A percentile compares a stretch with the other conserved stretches of the same genome.
phyloP scores from a whole-genome alignment of 192 early-diverging fungal species.

The Umbelopsis sp. region DNA sequence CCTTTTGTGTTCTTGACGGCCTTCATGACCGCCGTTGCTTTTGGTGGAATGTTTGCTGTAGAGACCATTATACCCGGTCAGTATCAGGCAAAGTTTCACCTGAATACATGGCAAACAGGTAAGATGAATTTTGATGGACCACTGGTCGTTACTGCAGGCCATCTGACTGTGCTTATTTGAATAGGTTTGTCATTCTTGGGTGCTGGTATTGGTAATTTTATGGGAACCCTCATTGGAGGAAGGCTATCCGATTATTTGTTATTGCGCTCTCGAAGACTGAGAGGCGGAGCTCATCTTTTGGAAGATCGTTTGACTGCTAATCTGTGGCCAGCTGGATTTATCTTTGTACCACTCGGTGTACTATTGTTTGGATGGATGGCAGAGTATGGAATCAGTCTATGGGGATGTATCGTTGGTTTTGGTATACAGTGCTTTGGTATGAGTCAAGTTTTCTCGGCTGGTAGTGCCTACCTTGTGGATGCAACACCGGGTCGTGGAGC shows the following conservation, averaged over 20 bases:
- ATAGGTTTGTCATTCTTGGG: conserved; percentile 41
- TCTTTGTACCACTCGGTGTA: conserved; percentile 46
- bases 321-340: conserved; percentile 46
- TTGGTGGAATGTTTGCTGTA: conserved; percentile 53
- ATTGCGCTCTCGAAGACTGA: conserved; percentile 30
- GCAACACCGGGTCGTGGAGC: conserved; percentile 49
- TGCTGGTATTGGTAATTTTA: conserved; percentile 46
- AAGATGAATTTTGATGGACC: conserved; percentile 22
- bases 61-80: conserved; percentile 36
- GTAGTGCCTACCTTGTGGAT: conserved; percentile 50
- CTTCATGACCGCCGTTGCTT: conserved; percentile 44
- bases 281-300: conserved; percentile 36
- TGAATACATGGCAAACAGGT: conserved; percentile 38
- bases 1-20: conserved; percentile 46
- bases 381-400: conserved; percentile 38
- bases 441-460: conserved; percentile 44
- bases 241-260: conserved; percentile 44
- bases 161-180: neutral
- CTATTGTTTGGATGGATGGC: conserved; percentile 52
- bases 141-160: neutral
- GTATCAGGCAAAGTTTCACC: conserved; percentile 24
- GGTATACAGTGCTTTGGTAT: conserved; percentile 50
- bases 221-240: conserved; percentile 44
- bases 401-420: conserved; percentile 47
- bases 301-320: conserved; percentile 49